These are phyloP conservation scores for Calocybe indica DNA, from an alignment of 768 basidiomycete genomes.

Conservation along the genomic window DNA sequence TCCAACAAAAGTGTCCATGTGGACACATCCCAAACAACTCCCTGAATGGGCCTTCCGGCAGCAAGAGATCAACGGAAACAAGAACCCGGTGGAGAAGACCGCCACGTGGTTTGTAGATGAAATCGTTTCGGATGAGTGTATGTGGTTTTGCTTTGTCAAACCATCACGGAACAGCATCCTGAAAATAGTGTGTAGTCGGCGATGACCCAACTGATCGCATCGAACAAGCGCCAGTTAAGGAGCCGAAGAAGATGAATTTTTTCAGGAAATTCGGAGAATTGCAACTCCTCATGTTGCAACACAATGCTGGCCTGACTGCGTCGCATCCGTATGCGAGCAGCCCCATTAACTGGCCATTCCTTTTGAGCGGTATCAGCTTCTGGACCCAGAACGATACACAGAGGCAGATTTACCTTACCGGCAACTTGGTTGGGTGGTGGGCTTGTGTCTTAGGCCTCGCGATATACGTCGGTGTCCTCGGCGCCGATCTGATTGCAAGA, in stretches of 20 bases:
- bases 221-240: slow-evolving; percentile 46
- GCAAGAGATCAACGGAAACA: slow-evolving; percentile 97
- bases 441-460: slow-evolving; percentile 80
- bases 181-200: slow-evolving; percentile 31
- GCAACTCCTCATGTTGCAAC: slow-evolving; percentile 93
- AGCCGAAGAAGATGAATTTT: slow-evolving; percentile 82
- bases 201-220: slow-evolving; percentile 53
- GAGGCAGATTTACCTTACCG: slow-evolving; percentile 95
- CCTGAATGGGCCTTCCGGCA: slow-evolving; percentile 98
- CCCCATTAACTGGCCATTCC: slow-evolving; percentile 99
- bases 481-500: slow-evolving; percentile 85
- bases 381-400: slow-evolving; percentile 86
- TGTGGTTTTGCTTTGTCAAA: slow-evolving; percentile 19
- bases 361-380: slow-evolving; percentile 93
- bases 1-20: slow-evolving; percentile 86
- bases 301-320: slow-evolving; percentile 98
- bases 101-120: slow-evolving; percentile 89
- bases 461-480: slow-evolving; percentile 85
- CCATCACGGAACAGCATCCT: not conserved
- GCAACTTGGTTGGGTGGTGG: slow-evolving; percentile 96
- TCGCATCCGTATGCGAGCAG: slow-evolving; percentile 93
- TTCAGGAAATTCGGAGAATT: slow-evolving; percentile 93
- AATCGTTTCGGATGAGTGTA: slow-evolving; percentile 69
- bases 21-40: slow-evolving; percentile 81
- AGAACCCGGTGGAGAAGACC: slow-evolving; percentile 75